Percentiles rank a stretch among this genome's conserved stretches.
Conservation (phyloP, 768 basidiomycete genomes). For the Stropharia rugosoannulata region DNA sequence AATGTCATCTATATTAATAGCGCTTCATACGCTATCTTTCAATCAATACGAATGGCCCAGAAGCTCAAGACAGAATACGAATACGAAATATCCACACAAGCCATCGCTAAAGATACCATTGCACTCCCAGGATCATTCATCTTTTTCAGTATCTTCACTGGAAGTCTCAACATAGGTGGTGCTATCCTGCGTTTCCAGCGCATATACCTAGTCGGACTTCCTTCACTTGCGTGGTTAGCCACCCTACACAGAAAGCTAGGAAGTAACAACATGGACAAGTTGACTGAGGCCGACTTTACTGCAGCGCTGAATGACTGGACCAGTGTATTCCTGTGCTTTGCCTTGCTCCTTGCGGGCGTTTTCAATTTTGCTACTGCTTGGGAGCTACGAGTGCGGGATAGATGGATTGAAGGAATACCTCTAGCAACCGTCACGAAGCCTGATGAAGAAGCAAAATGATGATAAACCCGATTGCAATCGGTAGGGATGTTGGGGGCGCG, state of each 20-base stretch:
- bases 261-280: conserved; percentile 8
- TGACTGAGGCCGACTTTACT: conserved; percentile 16
- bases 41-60: conserved; percentile 16
- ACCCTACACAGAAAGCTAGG: neutral
- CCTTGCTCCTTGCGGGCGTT: conserved; percentile 17
- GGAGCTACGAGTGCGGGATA: conserved; percentile 14
- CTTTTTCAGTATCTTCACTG: conserved; percentile 16
- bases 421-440: neutral
- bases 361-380: conserved; percentile 21
- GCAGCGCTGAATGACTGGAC: conserved; percentile 23
- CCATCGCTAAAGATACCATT: neutral
- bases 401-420: conserved; percentile 3
- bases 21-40: conserved; percentile 16
- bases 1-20: conserved; percentile 1
- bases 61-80: conserved; percentile 11
- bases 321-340: conserved; percentile 15
- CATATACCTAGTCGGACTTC: conserved; percentile 19
- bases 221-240: conserved; percentile 12
- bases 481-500: neutral
- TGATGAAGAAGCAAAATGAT: too few relatives aligned
- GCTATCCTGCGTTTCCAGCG: conserved; percentile 14
- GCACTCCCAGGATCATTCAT: conserved; percentile 16
- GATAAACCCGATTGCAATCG: neutral
- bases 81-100: conserved; percentile 11
- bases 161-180: conserved; percentile 16